Percentiles rank a stretch among this genome's conserved stretches.
These are phyloP conservation scores for Phytophthora kernoviae DNA, from an alignment of 352 stramenopile species.

Conservation along the genomic window DNA sequence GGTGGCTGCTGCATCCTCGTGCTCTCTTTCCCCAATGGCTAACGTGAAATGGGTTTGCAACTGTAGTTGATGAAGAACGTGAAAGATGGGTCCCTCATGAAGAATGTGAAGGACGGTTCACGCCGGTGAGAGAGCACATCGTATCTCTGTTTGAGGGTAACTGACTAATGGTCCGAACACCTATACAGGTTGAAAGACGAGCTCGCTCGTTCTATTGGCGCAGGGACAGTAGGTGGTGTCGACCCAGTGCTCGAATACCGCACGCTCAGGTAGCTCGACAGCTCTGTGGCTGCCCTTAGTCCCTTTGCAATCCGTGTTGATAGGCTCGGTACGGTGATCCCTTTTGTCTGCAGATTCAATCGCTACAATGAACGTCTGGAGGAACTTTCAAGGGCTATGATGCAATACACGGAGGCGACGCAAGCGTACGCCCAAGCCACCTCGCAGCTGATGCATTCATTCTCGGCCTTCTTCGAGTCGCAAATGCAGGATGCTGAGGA, in stretches of 20 bases:
- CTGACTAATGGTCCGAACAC: not conserved
- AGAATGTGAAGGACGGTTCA: conserved; percentile 82
- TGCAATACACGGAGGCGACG: conserved; percentile 44
- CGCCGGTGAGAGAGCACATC: conserved; percentile 38
- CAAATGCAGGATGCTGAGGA: conserved; percentile 52
- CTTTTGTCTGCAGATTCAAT: conserved; percentile 43
- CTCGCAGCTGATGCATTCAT: conserved; percentile 53
- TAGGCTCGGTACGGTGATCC: not conserved
- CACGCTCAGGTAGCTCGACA: conserved; percentile 45
- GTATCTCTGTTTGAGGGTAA: not conserved
- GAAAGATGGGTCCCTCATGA: conserved; percentile 76
- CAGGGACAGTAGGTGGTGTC: conserved; percentile 50
- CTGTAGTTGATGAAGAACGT: conserved; percentile 74
- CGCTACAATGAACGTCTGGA: conserved; percentile 67
- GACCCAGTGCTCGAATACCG: conserved; percentile 73
- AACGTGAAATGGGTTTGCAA: not conserved
- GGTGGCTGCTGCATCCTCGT: conserved; percentile 14
- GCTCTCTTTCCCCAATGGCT: not conserved
- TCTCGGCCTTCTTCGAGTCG: conserved; percentile 64
- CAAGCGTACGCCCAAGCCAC: conserved; percentile 53
- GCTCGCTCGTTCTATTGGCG: conserved; percentile 63
- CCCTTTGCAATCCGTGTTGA: too few relatives aligned
- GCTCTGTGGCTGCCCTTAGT: too few relatives aligned
- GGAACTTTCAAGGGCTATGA: conserved; percentile 59
- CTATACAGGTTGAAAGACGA: conserved; percentile 70